These are phyloP conservation scores for Elsinoe australis DNA, from an alignment of 2,329 filamentous ascomycete genomes.

Conservation along the genomic window DNA sequence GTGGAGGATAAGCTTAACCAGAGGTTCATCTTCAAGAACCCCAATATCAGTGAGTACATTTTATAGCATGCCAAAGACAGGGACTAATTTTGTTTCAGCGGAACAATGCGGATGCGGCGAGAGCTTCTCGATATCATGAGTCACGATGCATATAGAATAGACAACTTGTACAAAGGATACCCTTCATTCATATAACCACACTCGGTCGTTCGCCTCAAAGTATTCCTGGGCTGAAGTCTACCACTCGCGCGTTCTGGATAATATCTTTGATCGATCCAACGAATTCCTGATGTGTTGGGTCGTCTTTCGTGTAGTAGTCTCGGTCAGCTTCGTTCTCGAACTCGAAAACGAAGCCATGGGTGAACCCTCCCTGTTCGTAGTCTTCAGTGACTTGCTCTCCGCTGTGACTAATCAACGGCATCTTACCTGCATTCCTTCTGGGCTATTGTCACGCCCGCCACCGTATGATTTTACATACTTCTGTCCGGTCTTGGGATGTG, in stretches of 20 bases:
- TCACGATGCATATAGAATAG: constrained; percentile 11
- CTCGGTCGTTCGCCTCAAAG: constrained; percentile 31
- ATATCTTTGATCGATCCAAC: constrained; percentile 43
- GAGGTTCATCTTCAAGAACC: constrained; percentile 90
- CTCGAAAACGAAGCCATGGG: constrained; percentile 62
- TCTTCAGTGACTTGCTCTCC: neutral
- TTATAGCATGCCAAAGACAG: too few relatives aligned
- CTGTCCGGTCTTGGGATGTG: constrained; percentile 51
- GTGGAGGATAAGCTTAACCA: constrained; percentile 89
- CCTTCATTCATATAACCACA: neutral
- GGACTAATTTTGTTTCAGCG: constrained; percentile 51
- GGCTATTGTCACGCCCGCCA: constrained; percentile 56
- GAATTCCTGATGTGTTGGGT: constrained; percentile 57
- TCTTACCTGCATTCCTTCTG: constrained; percentile 53
- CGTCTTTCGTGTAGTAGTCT: constrained; percentile 59
- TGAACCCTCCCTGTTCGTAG: constrained; percentile 50
- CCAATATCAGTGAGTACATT: constrained; percentile 81
- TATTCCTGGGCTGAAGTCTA: constrained; percentile 53
- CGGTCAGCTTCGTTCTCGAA: constrained; percentile 58
- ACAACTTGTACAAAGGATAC: constrained; percentile 1
- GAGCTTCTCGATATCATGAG: constrained; percentile 62
- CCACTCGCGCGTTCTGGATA: constrained; percentile 48
- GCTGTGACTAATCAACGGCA: constrained; percentile 17
- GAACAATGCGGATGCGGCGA: constrained; percentile 94
- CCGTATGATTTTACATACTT: constrained; percentile 54